Base-by-base conservation (phyloP, 2,329 filamentous ascomycete species). In the Moelleriella libera region DNA sequence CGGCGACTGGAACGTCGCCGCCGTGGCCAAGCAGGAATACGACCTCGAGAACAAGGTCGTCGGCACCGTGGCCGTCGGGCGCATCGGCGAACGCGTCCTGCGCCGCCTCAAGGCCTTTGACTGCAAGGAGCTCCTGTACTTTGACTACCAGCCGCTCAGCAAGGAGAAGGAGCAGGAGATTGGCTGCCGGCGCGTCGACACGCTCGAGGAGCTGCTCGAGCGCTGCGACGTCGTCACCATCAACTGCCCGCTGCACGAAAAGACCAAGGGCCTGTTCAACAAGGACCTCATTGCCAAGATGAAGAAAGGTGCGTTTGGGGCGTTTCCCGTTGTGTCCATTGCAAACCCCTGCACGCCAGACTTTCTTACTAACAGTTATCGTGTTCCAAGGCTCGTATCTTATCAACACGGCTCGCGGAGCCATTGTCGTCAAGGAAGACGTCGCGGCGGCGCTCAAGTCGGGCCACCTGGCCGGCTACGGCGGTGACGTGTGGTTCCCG, bases 81-180 rank as follows among this genome's bases (percentile, higher is more conserved):
- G 92, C 66, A 98, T 98, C 60, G 92, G 92, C 61, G 89, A 97
- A 82, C 89, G 92, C 71, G 92, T 98, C 50, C 81, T 98, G 58
- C 85, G 90, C 68, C 83, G 92, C 56, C 83, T 98, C 61, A 94
- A 94, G 82, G 75, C 89, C 56, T 98, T 98, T 64, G 90, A 95
- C 76, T 98, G 92, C 87, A 95, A 95, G 83, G 90, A 97, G 78
- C 80, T 98, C 45, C 80, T 97, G 54, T 98, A 98, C 85, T 97
- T 86, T 67, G 92, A 98, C 75, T 98, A 98, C 84, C 92, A 98
- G 78, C 88, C 90, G 46, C 77, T 98, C 55, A 76, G 71, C 51
- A 63, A 87, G 51, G 88, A 95, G 74, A 75, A 81, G 60, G 89
- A 97, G 80, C 81, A 85, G 70, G 90, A 96, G 76, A 97, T 97